Conservation (phyloP, 148 eudicot genomes). For the Camellia lanceoleosa region DNA sequence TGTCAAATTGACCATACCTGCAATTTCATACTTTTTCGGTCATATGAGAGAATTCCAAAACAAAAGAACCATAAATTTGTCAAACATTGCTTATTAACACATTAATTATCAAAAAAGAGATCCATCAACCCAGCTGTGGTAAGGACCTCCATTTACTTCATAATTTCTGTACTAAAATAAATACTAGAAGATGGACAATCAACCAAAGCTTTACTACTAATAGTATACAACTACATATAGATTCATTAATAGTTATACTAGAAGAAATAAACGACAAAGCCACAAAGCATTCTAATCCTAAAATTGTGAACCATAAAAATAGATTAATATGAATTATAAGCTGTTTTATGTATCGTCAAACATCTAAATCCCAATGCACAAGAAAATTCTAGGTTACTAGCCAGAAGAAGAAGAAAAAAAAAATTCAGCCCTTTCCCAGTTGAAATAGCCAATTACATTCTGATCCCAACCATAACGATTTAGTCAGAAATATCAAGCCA, state of each 20-base stretch:
- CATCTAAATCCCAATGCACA: background rate
- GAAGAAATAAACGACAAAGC: background rate
- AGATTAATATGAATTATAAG: background rate
- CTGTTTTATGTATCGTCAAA: background rate
- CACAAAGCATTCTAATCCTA: background rate
- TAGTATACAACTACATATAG: background rate
- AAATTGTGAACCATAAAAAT: background rate
- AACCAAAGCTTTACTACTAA: background rate
- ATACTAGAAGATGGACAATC: background rate
- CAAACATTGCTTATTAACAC: background rate
- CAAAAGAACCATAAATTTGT: background rate
- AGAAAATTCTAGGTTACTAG: background rate
- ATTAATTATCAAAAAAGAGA: background rate
- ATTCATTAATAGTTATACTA: background rate
- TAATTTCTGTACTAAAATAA: background rate
- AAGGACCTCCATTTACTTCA: background rate
- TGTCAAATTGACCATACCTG: constrained; percentile 98
- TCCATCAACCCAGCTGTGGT: background rate
- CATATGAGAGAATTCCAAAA: background rate
- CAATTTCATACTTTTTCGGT: constrained; percentile 19
- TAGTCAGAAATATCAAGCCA: background rate
- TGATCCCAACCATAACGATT: background rate
- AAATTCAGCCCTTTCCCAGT: background rate
- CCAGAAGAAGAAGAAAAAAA: background rate
- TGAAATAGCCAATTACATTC: constrained; percentile 4